Evolutionary conservation across 2,329 filamentous ascomycete species (phyloP).

Genomic region (Calonectria montana): DNA sequence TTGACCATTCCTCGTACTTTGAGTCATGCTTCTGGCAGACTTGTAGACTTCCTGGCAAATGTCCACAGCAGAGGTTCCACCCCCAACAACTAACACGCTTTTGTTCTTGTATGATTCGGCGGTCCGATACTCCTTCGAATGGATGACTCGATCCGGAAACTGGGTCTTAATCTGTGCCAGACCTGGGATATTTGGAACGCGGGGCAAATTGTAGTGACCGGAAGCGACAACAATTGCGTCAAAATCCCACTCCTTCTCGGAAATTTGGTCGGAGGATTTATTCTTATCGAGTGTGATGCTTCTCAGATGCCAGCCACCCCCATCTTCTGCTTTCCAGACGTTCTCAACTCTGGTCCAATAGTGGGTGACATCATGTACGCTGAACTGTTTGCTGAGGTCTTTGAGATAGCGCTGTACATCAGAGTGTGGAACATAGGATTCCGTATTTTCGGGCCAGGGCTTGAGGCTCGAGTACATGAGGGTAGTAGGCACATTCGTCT

Average conservation of each 20-base stretch:
- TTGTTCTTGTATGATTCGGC: slow-evolving; percentile 10
- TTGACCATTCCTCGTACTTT: neutral
- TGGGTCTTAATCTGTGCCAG: slow-evolving; percentile 11
- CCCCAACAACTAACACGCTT: neutral
- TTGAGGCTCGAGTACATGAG: neutral
- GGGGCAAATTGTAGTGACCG: slow-evolving; percentile 30
- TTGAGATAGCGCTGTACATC: neutral
- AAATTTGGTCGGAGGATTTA: neutral
- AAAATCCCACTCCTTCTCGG: slow-evolving; percentile 5
- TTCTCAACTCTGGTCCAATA: neutral
- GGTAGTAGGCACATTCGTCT: neutral
- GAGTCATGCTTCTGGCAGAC: neutral
- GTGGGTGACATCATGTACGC: neutral
- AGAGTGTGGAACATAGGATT: neutral
- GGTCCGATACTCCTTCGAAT: slow-evolving; percentile 29
- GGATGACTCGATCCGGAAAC: slow-evolving; percentile 12
- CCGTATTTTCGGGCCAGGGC: neutral
- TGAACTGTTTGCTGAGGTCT: neutral
- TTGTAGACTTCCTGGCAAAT: neutral
- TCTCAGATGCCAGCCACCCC: neutral
- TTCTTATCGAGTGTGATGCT: neutral
- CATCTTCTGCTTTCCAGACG: neutral
- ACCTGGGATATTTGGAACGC: slow-evolving; percentile 24
- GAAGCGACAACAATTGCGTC: slow-evolving; percentile 31
- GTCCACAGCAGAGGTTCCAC: neutral